Conservation (phyloP, 768 basidiomycete genomes). For the Mycena indigotica region DNA sequence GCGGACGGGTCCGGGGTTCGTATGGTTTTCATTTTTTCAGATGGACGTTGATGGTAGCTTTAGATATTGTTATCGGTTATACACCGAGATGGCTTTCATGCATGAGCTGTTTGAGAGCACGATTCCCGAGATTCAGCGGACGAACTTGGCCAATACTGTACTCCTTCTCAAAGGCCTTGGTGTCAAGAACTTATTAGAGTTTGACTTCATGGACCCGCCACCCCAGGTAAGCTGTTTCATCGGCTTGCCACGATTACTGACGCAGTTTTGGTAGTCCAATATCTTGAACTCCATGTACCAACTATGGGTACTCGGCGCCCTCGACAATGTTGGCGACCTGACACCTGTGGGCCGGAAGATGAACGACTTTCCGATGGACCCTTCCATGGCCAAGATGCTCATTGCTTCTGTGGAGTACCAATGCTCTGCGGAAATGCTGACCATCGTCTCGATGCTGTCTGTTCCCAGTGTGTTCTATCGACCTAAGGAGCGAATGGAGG, state of each 20-base stretch:
- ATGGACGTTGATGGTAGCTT: conserved; percentile 14
- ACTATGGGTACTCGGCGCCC: conserved; percentile 96
- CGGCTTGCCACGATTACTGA: not conserved
- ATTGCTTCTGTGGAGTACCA: conserved; percentile 92
- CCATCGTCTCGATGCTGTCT: conserved; percentile 98
- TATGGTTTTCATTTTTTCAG: conserved; percentile 16
- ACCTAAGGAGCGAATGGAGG: conserved; percentile 96
- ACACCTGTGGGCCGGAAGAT: conserved; percentile 92
- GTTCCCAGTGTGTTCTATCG: conserved; percentile 98
- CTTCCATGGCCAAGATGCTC: conserved; percentile 98
- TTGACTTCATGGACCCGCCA: conserved; percentile 99
- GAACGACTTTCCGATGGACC: conserved; percentile 99
- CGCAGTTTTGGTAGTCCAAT: conserved; percentile 65
- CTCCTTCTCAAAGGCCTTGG: conserved; percentile 92
- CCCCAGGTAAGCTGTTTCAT: conserved; percentile 67
- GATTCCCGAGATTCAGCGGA: conserved; percentile 98
- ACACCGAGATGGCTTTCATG: conserved; percentile 94
- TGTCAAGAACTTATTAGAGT: conserved; percentile 95
- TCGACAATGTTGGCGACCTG: conserved; percentile 97
- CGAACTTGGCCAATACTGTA: conserved; percentile 96
- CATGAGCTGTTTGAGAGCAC: conserved; percentile 96
- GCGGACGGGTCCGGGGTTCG: conserved; percentile 91
- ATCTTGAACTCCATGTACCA: conserved; percentile 99
- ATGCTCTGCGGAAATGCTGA: conserved; percentile 95
- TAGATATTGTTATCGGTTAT: conserved; percentile 96